Conservation (phyloP, 2,329 filamentous ascomycete genomes). For the Ophiostoma montium region DNA sequence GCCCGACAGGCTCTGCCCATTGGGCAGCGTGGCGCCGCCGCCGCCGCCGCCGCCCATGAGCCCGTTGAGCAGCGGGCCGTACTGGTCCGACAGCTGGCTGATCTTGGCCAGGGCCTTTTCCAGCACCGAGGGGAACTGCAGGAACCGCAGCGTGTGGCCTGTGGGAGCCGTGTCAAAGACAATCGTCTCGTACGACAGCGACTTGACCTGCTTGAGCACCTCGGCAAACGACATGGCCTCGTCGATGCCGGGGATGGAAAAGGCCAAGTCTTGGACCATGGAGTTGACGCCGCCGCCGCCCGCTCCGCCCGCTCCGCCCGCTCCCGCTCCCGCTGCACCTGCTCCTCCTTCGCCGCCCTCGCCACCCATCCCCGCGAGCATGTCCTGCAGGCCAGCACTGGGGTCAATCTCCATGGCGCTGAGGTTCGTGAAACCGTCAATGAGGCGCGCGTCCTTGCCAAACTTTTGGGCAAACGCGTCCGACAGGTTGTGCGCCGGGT, state of each 20-base stretch:
- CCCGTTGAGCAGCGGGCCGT: slow-evolving; percentile 89
- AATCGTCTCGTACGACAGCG: slow-evolving; percentile 95
- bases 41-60: slow-evolving; percentile 62
- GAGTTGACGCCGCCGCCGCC: slow-evolving; percentile 61
- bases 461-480: slow-evolving; percentile 99
- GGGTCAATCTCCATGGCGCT: slow-evolving; percentile 99
- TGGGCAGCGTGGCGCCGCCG: slow-evolving; percentile 56
- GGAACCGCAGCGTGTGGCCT: slow-evolving; percentile 93
- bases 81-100: slow-evolving; percentile 84
- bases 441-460: slow-evolving; percentile 87
- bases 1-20: slow-evolving; percentile 84
- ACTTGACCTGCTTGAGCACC: slow-evolving; percentile 98
- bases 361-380: slow-evolving; percentile 62
- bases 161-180: slow-evolving; percentile 98
- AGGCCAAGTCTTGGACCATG: slow-evolving; percentile 98
- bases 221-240: slow-evolving; percentile 99
- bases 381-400: slow-evolving; percentile 92
- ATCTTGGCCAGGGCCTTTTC: slow-evolving; percentile 98
- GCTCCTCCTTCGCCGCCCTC: slow-evolving; percentile 41
- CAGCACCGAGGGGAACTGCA: slow-evolving; percentile 94
- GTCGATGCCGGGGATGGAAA: slow-evolving; percentile 94
- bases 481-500: slow-evolving; percentile 93
- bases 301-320: slow-evolving; percentile 29
- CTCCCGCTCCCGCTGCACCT: slow-evolving; percentile 14
- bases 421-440: slow-evolving; percentile 85